These are phyloP conservation scores for Chalciporus chontae DNA, from an alignment of 768 basidiomycete genomes.

Conservation along the genomic window DNA sequence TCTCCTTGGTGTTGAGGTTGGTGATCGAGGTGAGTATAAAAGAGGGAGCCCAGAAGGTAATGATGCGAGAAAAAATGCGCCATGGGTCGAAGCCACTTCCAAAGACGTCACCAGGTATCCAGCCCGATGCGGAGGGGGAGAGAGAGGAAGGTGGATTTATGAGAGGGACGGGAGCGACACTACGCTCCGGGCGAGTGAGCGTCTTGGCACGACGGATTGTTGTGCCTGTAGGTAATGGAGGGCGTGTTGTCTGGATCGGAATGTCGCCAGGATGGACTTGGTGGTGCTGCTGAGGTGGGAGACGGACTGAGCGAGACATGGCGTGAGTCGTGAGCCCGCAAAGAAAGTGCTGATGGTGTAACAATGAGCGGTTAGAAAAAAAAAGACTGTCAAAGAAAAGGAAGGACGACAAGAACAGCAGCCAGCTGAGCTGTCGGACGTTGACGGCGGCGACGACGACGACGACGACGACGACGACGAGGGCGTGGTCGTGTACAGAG, in stretches of 20 bases:
- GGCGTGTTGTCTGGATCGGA: conserved; percentile 63
- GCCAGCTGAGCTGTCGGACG: conserved; percentile 20
- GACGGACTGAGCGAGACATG: conserved; percentile 25
- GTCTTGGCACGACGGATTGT: conserved; percentile 90
- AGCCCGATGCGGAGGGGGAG: conserved; percentile 35
- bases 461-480: conserved; percentile 4
- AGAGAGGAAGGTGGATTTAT: conserved; percentile 73
- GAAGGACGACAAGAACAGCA: conserved; percentile 22
- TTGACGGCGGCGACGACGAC: conserved; percentile 18
- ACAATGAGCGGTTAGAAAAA: conserved; percentile 11
- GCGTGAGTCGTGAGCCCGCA: background rate
- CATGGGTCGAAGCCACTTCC: conserved; percentile 52
- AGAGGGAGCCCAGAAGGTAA: conserved; percentile 91
- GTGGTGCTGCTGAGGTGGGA: conserved; percentile 11
- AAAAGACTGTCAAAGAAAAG: conserved; percentile 14
- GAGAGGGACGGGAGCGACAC: conserved; percentile 90
- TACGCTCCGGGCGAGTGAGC: conserved; percentile 91
- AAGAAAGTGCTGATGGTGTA: background rate
- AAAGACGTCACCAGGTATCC: conserved; percentile 32
- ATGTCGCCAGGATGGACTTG: conserved; percentile 43
- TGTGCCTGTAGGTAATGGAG: conserved; percentile 45
- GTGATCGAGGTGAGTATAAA: conserved; percentile 69
- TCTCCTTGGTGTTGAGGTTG: conserved; percentile 74
- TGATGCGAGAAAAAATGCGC: conserved; percentile 72
- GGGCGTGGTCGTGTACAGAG: background rate